Base-by-base conservation (phyloP, 176 grass and related monocot species). In the Poa pratensis region DNA sequence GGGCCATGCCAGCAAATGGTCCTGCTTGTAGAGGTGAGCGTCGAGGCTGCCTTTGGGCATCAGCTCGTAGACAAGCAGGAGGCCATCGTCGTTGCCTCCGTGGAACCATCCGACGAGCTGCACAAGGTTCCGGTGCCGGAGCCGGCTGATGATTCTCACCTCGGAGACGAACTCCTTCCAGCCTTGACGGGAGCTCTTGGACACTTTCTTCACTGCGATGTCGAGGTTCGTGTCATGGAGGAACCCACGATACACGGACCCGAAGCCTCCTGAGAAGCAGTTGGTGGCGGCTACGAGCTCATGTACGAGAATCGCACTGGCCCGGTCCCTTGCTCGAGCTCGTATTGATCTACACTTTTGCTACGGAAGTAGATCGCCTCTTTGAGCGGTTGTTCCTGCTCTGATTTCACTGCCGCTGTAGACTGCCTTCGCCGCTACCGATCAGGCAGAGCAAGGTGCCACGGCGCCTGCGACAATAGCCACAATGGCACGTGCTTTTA, bases 31-130 rank as follows among this genome's bases (percentile, higher is more conserved):
- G n/a, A 94, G 81, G 55, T 94, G 82, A 0, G 5, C 11, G 57
- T 94, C 92, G 0, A 94, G 85, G 78, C 90, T 92, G 7, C 90
- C 92, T 4, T 94, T 92, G 51, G 57, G 87, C 89, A 94, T 85
- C 27, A 90, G 80, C 35, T 90, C 79, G 23, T 90, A 90, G 17
- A 90, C 88, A 18, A 82, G 46, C 16, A 87, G 83, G 19, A 87
- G 65, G n/a, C 76, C 70, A 5, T 69, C 79, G 20, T 34, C 73
- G 15, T 60, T n/a, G 30, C 60, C 57, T 5, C 77, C 64, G 9
- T 90, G 83, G 86, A 83, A 92, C 88, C 88, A 92, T 22, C 90
- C 83, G 9, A 86, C 23, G 17, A 95, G 83, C 53, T 40, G 87
- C 15, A 95, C 88, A 0, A 93, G 85, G 65, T 93, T 90, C 1